phyloP scores from a whole-genome alignment of 441 rosid species.

The Brassica hybrid region DNA sequence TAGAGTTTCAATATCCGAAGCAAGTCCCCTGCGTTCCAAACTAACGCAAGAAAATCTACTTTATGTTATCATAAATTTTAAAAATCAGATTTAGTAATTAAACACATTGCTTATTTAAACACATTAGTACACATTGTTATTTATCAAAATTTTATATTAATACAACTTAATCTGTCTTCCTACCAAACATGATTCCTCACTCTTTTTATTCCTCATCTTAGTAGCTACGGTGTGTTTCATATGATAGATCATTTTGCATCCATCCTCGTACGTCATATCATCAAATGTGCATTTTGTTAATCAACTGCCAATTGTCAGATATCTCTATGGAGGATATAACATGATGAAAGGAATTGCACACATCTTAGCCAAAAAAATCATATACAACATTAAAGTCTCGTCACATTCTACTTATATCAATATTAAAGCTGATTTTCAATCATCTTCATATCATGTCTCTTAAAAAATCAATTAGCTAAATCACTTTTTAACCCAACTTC shows the following conservation, averaged over 20 bases:
- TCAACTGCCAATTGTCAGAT: neutral
- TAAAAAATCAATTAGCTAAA: constrained; percentile 29
- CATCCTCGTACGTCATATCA: constrained; percentile 25
- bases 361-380: constrained; percentile 52
- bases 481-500: constrained; percentile 23
- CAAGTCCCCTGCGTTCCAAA: too few relatives aligned
- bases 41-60: too few relatives aligned
- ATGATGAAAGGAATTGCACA: constrained; percentile 37
- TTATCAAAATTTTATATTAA: too few relatives aligned
- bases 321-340: neutral
- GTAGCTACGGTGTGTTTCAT: neutral
- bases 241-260: constrained; percentile 18
- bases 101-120: too few relatives aligned
- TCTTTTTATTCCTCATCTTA: neutral
- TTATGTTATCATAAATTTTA: too few relatives aligned
- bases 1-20: too few relatives aligned
- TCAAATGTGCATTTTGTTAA: neutral
- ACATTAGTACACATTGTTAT: too few relatives aligned
- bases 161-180: constrained; percentile 29
- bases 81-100: too few relatives aligned
- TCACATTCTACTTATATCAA: constrained; percentile 13
- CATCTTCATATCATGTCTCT: constrained; percentile 25
- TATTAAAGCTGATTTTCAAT: constrained; percentile 31
- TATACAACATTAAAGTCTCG: constrained; percentile 48
- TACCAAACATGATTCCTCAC: constrained; percentile 29